phyloP scores from a whole-genome alignment of 148 eudicot species.

The Arctostaphylos glauca region DNA sequence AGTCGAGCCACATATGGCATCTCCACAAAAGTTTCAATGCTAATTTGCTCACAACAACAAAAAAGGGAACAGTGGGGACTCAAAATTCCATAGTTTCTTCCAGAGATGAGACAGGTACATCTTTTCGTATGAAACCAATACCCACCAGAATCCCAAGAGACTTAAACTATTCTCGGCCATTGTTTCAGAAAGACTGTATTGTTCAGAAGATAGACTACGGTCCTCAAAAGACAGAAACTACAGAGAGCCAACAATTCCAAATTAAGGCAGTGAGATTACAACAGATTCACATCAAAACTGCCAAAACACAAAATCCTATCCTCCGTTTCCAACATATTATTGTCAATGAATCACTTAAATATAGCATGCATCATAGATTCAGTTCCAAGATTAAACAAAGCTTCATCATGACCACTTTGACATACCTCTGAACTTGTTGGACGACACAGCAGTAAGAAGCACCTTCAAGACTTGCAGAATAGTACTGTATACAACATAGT shows the following conservation, averaged over 20 bases:
- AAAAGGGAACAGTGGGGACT: not conserved
- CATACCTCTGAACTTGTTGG: conserved; percentile 86
- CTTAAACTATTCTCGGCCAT: not conserved
- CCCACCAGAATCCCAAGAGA: not conserved
- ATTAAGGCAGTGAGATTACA: not conserved
- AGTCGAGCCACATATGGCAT: no score
- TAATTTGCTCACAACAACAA: not conserved
- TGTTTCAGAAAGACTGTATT: not conserved
- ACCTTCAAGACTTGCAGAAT: conserved; percentile 94
- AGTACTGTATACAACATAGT: conserved; percentile 60
- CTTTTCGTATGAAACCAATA: not conserved
- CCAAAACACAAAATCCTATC: not conserved
- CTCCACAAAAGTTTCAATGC: not conserved
- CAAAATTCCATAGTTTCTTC: not conserved
- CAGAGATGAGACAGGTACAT: not conserved
- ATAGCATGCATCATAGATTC: not conserved
- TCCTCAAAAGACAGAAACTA: not conserved
- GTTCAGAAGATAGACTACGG: not conserved
- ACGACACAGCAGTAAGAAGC: conserved; percentile 95
- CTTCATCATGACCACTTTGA: not conserved
- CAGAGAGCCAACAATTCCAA: not conserved
- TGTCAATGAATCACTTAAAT: not conserved
- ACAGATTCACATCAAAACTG: not conserved
- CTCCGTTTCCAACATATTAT: not conserved
- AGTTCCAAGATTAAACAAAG: not conserved